Percentiles rank a stretch among this genome's conserved stretches.
Conservation (phyloP, 345 rosid species). For the Nephelium lappaceum region DNA sequence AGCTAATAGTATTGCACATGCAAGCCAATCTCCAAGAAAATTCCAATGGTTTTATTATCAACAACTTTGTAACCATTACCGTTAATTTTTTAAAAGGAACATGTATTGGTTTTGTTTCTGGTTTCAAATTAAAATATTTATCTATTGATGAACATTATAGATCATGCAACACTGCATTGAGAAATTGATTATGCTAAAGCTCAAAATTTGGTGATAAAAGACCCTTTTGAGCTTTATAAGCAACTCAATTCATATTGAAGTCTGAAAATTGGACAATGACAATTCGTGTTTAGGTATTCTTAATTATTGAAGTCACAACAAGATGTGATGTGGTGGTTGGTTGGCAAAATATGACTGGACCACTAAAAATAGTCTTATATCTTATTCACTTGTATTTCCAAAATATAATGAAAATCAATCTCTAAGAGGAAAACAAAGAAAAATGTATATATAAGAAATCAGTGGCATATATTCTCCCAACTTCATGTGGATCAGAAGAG, state of each 20-base stretch:
- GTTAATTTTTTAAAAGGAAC: not conserved
- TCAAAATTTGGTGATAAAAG: too few relatives aligned
- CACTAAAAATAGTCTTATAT: not conserved
- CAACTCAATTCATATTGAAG: not conserved
- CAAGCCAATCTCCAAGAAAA: not conserved
- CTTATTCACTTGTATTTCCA: not conserved
- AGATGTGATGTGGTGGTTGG: not conserved
- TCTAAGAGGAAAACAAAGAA: not conserved
- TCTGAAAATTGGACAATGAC: too few relatives aligned
- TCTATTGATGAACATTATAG: not conserved
- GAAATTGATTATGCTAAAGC: not conserved
- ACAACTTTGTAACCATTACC: not conserved
- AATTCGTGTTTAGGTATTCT: too few relatives aligned
- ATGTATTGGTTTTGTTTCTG: not conserved
- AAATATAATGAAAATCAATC: not conserved
- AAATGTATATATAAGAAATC: conserved; percentile 22
- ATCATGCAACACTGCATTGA: not conserved
- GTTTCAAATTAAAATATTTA: not conserved
- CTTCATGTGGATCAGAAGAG: conserved; percentile 50
- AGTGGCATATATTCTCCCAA: conserved; percentile 47
- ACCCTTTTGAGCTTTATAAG: not conserved
- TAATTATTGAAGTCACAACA: not conserved
- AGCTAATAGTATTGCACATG: not conserved
- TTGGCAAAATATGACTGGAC: conserved; percentile 5
- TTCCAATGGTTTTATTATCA: not conserved